Conservation (phyloP, 164 flowering plant genomes). For the Vitis cinerea region DNA sequence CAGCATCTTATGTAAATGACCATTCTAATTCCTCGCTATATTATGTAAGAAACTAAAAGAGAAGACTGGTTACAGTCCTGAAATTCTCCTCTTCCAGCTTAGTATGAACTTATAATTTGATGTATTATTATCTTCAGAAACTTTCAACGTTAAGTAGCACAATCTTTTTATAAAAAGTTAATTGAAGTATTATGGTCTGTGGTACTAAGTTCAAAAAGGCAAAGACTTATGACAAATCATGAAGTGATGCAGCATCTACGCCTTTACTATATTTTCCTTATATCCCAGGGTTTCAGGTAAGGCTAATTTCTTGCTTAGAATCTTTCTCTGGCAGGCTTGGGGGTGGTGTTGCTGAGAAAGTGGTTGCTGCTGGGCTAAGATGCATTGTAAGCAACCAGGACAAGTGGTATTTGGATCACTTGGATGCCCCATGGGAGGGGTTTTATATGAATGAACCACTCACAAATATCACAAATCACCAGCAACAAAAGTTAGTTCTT, state of each 20-base stretch:
- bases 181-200: neutral
- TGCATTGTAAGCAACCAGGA: conserved; percentile 92
- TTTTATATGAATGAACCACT: conserved; percentile 79
- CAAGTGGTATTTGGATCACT: conserved; percentile 80
- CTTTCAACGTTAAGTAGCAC: neutral
- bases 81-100: neutral
- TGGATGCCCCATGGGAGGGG: conserved; percentile 63
- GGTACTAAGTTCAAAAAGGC: neutral
- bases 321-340: conserved; percentile 52
- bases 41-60: neutral
- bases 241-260: too few species aligned
- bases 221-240: neutral
- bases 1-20: neutral
- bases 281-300: neutral
- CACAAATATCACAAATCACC: conserved; percentile 50
- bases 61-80: neutral
- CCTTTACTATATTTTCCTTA: neutral
- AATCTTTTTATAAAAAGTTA: neutral
- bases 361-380: conserved; percentile 68
- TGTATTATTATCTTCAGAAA: neutral
- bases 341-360: conserved; percentile 62
- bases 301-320: neutral
- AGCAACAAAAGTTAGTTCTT: conserved; percentile 58
- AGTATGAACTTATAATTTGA: neutral
- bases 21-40: neutral